These are phyloP conservation scores for Henckelia pumila DNA, from an alignment of 257 asterid genomes.

Conservation along the genomic window DNA sequence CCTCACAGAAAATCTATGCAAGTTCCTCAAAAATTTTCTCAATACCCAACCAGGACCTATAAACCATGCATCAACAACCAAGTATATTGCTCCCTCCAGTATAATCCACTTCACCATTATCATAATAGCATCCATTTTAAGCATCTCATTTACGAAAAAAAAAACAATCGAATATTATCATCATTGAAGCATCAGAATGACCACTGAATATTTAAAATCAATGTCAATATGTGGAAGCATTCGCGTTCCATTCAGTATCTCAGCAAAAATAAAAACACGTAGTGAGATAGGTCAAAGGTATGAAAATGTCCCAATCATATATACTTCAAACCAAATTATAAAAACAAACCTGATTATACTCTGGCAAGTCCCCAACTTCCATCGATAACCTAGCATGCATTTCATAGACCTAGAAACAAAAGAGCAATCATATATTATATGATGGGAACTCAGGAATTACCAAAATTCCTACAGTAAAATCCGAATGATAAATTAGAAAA, in stretches of 20 bases:
- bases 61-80: background rate
- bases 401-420: slow-evolving; percentile 81
- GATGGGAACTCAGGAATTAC: slow-evolving; percentile 13
- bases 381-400: slow-evolving; percentile 96
- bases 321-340: background rate
- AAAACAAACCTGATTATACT: slow-evolving; percentile 79
- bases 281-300: slow-evolving; percentile 3
- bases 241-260: background rate
- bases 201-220: background rate
- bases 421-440: slow-evolving; percentile 15
- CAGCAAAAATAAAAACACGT: background rate
- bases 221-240: background rate
- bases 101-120: background rate
- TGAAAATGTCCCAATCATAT: background rate
- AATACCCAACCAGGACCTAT: background rate
- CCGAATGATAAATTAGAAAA: background rate
- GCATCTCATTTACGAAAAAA: background rate
- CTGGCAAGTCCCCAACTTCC: slow-evolving; percentile 90
- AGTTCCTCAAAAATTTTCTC: background rate
- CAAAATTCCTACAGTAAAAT: slow-evolving; percentile 6
- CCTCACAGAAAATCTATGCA: background rate
- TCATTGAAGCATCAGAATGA: background rate
- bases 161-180: background rate
- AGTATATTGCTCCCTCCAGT: background rate
- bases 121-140: background rate